These are phyloP conservation scores for Trichoderma virens DNA, from an alignment of 495 filamentous ascomycete genomes.

Conservation along the genomic window DNA sequence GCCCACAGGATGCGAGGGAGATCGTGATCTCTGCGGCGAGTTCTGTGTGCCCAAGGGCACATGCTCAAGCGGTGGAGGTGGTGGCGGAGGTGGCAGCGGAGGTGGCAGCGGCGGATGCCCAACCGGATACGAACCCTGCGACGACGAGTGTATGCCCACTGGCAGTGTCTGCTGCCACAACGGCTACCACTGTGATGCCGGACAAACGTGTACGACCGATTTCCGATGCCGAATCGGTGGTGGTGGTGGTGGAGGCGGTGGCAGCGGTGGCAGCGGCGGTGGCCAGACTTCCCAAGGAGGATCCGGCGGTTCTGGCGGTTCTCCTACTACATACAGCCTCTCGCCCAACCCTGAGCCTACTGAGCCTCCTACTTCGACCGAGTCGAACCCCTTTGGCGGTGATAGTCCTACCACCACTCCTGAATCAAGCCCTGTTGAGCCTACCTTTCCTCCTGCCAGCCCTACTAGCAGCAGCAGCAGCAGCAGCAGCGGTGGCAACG, in stretches of 20 bases:
- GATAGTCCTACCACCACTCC: not conserved
- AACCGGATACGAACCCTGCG: not conserved
- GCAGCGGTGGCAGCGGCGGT: not conserved
- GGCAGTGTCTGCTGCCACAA: slow-evolving; percentile 17
- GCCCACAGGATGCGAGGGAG: slow-evolving; percentile 14
- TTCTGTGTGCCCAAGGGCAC: slow-evolving; percentile 18
- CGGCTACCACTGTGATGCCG: slow-evolving; percentile 18
- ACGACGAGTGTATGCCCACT: slow-evolving; percentile 18
- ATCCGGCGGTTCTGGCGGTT: not conserved
- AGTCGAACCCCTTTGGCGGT: slow-evolving; percentile 2
- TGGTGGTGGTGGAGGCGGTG: slow-evolving; percentile 6
- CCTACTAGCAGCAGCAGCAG: not conserved
- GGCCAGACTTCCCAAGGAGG: not conserved
- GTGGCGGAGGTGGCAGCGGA: not conserved
- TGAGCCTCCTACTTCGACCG: not conserved
- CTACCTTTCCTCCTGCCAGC: not conserved
- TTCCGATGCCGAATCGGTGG: slow-evolving; percentile 2
- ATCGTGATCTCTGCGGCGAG: slow-evolving; percentile 2
- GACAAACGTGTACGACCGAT: slow-evolving; percentile 12
- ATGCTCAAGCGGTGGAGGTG: slow-evolving; percentile 11
- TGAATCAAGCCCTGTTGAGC: not conserved
- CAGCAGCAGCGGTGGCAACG: not conserved
- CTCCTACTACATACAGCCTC: not conserved
- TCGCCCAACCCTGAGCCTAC: not conserved
- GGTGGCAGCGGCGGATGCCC: not conserved